Base-by-base conservation (phyloP, 495 filamentous ascomycete genomes). In the Penicillium waksmanii region DNA sequence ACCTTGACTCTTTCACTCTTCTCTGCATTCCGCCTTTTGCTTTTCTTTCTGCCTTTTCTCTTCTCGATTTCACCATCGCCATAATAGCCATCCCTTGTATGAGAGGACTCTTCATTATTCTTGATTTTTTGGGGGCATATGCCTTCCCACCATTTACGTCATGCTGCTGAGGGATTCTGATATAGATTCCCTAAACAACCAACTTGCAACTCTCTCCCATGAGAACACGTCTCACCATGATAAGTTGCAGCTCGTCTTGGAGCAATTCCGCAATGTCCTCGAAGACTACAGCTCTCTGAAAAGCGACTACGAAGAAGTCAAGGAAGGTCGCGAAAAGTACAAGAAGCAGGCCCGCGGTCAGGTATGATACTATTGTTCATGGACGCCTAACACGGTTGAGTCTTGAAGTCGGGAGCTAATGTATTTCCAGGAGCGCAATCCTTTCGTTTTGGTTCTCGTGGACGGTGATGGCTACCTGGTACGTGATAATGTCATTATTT, bases 401-500 rank as follows among this genome's bases (percentile, higher is more conserved):
- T 17, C 35, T 38, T 27, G n/a, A 34, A 35, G 3, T 34, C 36
- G 40, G 17, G 27, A 27, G 21, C 51, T 63, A 27, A 66, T 35
- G 18, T 15, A 13, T 2, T 8, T 52, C 44, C 56, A 80, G 74
- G 81, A 81, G 8, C 79, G 77, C n/a, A 86, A 84, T 61, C 80
- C 85, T 3, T 87, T 86, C 57, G 81, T 83, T 0, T 73, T 86
- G 18, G 81, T 87, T 9, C 71, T 88, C 6, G 70, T 88, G 21
- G 85, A 89, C 58, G 84, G 85, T 33, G 84, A 88, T 67, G 83
- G 82, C 5, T 88, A 86, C 64, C 69, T 85, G 33, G 72, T 75
- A 33, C 53, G 71, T 42, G 2, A 15, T 17, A n/a, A 15, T 43
- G 40, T 2, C 7, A 46, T 47, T 25, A 25, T 5, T 25, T 5